Evolutionary conservation across 768 basidiomycete genomes (phyloP), one percentile per base, ranked within the genome.

Genomic region (Chalciporus chontae): DNA sequence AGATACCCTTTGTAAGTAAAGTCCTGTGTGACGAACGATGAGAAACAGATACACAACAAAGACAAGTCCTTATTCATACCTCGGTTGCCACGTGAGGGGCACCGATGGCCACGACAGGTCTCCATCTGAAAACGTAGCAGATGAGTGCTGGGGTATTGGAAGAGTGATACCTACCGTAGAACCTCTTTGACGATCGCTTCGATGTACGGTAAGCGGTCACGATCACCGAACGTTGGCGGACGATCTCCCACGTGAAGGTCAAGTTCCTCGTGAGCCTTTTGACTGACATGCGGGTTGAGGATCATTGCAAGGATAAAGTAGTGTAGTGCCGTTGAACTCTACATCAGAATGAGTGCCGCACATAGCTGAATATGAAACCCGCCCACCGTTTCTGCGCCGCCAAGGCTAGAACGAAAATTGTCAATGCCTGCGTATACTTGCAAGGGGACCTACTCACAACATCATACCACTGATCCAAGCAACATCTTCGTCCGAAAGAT

Each of bases 101-200:
- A 3, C 48, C 52, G 27, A 45, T 53, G 1, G 43, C 47, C 4
- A 50, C 48, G 32, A 53, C 47, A 15, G 43, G 43, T 17, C 47
- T n/a, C 52, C 52, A 53, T n/a, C 52, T 53, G 43, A 29, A 34
- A 15, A 15, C 18, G 14, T 8, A 6, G 27, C 14, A 11, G 7
- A 7, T 49, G 21, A 48, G 37, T 10, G 26, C 4, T n/a, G n/a
- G 21, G 2, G 38, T n/a, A 4, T n/a, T 2, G 14, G 17, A 9
- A 32, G 21, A 18, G 7, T 9, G 36, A 15, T 5, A 4, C 14
- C 17, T 43, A 52, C 47, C 47, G 41, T n/a, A 49, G 18, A 31
- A 52, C 37, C 23, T 52, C 47, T 15, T 52, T 48, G 5, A 50
- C 51, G 11, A 52, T 50, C 4, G 47, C 47, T 11, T 52, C 51